Percentiles rank a stretch among this genome's conserved stretches.
phyloP scores from a whole-genome alignment of 1,284 basidiomycete species.

The Sporisorium reilianum region DNA sequence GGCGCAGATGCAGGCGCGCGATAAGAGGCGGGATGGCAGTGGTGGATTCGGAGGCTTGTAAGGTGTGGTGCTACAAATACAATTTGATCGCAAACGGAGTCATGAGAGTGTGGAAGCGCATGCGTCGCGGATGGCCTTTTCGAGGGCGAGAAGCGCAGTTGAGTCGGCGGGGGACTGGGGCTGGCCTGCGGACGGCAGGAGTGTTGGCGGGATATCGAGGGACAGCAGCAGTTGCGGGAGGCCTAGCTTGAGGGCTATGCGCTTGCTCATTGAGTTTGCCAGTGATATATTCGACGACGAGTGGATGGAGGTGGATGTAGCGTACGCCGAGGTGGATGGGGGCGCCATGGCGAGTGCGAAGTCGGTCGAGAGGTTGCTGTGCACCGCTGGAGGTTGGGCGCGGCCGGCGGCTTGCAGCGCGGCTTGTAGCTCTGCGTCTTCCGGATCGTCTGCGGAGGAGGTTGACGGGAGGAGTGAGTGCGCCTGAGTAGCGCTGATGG shows the following conservation, averaged over 20 bases:
- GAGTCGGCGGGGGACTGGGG: constrained; percentile 37
- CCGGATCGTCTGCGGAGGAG: background rate
- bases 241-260: constrained; percentile 20
- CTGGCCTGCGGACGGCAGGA: constrained; percentile 5
- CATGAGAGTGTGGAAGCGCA: constrained; percentile 15
- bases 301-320: constrained; percentile 11
- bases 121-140: constrained; percentile 42
- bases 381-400: background rate
- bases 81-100: background rate
- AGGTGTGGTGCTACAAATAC: background rate
- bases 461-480: background rate
- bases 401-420: constrained; percentile 30
- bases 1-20: constrained; percentile 18
- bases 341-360: constrained; percentile 47
- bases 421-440: constrained; percentile 21
- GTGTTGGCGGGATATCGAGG: constrained; percentile 39
- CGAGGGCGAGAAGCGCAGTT: constrained; percentile 39
- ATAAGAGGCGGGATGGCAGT: constrained; percentile 22
- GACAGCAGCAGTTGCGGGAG: constrained; percentile 54
- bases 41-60: constrained; percentile 29
- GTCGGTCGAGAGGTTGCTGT: constrained; percentile 28
- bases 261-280: constrained; percentile 25
- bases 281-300: constrained; percentile 13
- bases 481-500: constrained; percentile 18
- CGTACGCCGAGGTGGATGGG: background rate